Percentiles rank a stretch among this genome's conserved stretches.
Evolutionary conservation across 192 early-diverging fungal genomes (phyloP).

Genomic region (Backusella westeae): DNA sequence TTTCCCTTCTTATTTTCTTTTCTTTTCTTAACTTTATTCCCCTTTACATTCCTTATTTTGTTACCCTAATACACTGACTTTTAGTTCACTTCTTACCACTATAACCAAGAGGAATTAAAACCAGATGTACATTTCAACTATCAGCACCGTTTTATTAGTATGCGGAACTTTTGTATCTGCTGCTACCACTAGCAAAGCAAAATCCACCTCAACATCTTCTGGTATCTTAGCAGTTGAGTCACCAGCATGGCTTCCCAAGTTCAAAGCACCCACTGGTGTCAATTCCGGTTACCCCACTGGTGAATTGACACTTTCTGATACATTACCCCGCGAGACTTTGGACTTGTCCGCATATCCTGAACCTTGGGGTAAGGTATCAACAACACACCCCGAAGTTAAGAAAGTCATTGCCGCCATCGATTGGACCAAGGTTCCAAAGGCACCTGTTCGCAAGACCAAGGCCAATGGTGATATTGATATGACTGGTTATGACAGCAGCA

Average conservation of each 20-base stretch:
- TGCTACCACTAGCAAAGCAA: background rate
- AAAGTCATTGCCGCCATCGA: conserved; percentile 42
- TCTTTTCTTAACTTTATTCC: background rate
- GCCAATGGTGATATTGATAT: conserved; percentile 19
- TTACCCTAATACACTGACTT: background rate
- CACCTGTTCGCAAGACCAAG: conserved; percentile 19
- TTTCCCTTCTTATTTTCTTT: background rate
- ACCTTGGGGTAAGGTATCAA: conserved; percentile 27
- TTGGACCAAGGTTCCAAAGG: conserved; percentile 37
- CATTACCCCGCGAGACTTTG: conserved; percentile 10
- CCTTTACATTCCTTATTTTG: background rate
- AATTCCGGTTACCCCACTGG: conserved; percentile 16
- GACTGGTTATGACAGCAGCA: background rate
- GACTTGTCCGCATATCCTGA: conserved; percentile 30
- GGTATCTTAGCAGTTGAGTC: conserved; percentile 20
- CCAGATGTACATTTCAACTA: conserved; percentile 7
- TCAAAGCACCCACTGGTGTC: conserved; percentile 16
- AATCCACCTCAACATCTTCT: background rate
- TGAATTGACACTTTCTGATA: background rate
- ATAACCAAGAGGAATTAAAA: background rate
- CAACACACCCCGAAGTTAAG: conserved; percentile 36
- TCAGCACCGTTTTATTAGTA: conserved; percentile 8
- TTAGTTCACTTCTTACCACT: background rate
- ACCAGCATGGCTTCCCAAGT: conserved; percentile 28
- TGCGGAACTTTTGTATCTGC: conserved; percentile 12